A percentile compares a stretch with the other conserved stretches of the same genome.
Evolutionary conservation across 2,329 filamentous ascomycete species (phyloP).

Genomic region (Akanthomyces muscarius): DNA sequence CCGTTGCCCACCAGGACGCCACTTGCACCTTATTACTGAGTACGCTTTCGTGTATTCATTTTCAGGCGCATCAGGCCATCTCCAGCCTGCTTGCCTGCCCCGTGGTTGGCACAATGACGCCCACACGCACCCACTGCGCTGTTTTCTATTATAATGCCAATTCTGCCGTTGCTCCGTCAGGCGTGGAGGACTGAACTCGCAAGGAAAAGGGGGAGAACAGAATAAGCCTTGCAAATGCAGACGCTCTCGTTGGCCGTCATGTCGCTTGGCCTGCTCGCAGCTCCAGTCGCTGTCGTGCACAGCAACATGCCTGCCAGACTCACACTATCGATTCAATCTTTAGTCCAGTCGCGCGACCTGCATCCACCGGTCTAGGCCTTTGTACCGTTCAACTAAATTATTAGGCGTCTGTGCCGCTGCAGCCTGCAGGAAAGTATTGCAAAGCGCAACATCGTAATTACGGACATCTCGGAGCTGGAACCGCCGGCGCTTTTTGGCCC

Average conservation of each 20-base stretch:
- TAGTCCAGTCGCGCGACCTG: not conserved
- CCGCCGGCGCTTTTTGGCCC: not conserved
- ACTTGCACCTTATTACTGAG: not conserved
- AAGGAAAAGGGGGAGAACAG: not conserved
- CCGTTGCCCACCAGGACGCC: constrained; percentile 8
- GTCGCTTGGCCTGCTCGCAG: not conserved
- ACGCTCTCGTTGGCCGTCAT: constrained; percentile 3
- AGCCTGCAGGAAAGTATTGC: not conserved
- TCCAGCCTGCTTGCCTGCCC: not conserved
- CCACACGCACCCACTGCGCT: constrained; percentile 11
- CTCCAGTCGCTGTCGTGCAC: not conserved
- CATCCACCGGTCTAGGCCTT: not conserved
- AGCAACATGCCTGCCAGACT: not conserved
- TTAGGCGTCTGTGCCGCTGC: not conserved
- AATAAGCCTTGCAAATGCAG: constrained; percentile 6
- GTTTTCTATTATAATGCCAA: not conserved
- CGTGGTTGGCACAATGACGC: not conserved
- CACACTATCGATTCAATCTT: not conserved
- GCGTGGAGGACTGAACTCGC: not conserved
- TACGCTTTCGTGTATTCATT: not conserved
- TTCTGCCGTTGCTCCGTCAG: not conserved
- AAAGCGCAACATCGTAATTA: constrained; percentile 7
- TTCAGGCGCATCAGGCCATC: constrained; percentile 1
- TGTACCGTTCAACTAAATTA: not conserved
- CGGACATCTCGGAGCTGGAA: constrained; percentile 11